Conservation (phyloP, 495 filamentous ascomycete genomes). For the Hypomontagnella submonticulosa region DNA sequence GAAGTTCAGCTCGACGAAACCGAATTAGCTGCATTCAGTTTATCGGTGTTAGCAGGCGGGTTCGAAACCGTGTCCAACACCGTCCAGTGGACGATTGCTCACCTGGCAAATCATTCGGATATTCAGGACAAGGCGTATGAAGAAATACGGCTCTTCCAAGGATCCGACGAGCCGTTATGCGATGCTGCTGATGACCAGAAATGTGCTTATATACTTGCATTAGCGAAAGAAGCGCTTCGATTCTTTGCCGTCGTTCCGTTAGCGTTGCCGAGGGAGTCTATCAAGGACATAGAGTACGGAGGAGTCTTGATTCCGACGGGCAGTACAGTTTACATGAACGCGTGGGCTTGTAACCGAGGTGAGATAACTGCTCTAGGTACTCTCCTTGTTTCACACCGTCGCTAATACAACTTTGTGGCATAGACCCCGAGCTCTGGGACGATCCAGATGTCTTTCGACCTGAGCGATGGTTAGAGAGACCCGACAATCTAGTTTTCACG, state of each 20-base stretch:
- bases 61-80: conserved; percentile 72
- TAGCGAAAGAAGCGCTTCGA: conserved; percentile 69
- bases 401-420: conserved; percentile 1
- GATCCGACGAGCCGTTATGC: conserved; percentile 64
- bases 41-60: conserved; percentile 72
- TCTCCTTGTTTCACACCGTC: neutral
- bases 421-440: conserved; percentile 66
- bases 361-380: conserved; percentile 12
- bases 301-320: conserved; percentile 66
- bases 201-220: conserved; percentile 67
- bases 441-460: conserved; percentile 70
- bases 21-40: conserved; percentile 70
- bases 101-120: conserved; percentile 67
- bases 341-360: conserved; percentile 73
- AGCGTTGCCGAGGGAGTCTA: conserved; percentile 68
- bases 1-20: conserved; percentile 67
- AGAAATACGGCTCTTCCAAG: conserved; percentile 66
- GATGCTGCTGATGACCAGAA: conserved; percentile 70
- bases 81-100: conserved; percentile 70
- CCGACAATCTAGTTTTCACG: conserved; percentile 69
- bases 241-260: conserved; percentile 70
- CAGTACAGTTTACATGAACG: conserved; percentile 72
- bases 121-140: conserved; percentile 68
- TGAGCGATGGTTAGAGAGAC: conserved; percentile 71
- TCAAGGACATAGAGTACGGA: conserved; percentile 69